Base-by-base conservation (phyloP, 257 asterid genomes). In the Petunia axillaris region DNA sequence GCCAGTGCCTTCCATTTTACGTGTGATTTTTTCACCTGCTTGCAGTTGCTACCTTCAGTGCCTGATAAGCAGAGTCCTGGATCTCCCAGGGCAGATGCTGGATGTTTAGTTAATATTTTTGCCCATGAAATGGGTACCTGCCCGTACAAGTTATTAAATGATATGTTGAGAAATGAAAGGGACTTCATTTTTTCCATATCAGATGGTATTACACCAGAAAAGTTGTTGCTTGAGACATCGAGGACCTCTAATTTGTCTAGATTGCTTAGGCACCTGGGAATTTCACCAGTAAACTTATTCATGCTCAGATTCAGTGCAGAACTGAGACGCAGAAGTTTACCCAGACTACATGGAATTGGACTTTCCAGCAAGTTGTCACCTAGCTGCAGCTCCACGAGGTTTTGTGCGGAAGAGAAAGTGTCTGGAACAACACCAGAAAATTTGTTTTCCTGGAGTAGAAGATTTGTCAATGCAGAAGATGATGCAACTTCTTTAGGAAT, bases 341-440 rank as follows among this genome's bases (percentile, higher is more conserved):
- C 81, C 75, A 89, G 85, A 84, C 88, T 82, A 87, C 90, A 89
- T 36, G 89, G 90, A 82, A 89, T 84, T 6, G 81, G 66, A 48
- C 89, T 88, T 76, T 82, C 86, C 8, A 89, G 89, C 82, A 79
- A 82, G 81, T 89, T 89, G 84, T 80, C 48, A 6, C 90, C 90
- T 53, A 89, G 90, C 82, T 89, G 90, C 74, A 89, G 81, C 78
- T 80, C 83, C 16, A 16, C 79, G 53, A 87, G 83, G 64, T 50
- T 79, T 65, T 87, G 89, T 80, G 87, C 64, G 75, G 86, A 70
- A 13, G 75, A 64, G 81, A 85, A 87, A 41, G 87, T 54, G 78
- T 85, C 80, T 2, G 86, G 89, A 78, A 89, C 70, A 52, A 57
- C 85, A 16, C 85, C 87, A 6, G 73, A 80, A 65, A 89, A 77